Evolutionary conservation across 1,139 yeast genomes (phyloP).

Genomic region (Blastobotrys buckinghamii): DNA sequence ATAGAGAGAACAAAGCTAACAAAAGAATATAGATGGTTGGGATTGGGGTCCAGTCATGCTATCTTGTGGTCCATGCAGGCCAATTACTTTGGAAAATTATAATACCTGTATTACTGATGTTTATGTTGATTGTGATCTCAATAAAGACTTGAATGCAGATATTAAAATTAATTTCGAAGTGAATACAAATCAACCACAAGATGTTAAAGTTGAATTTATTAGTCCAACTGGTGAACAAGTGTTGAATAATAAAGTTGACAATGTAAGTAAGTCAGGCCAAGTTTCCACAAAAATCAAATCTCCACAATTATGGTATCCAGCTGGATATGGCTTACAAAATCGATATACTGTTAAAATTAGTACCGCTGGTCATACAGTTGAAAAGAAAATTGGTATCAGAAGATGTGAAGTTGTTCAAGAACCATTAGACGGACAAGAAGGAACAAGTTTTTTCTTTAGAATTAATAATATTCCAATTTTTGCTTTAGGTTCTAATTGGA

Average conservation of each 20-base stretch:
- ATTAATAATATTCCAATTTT: conserved; percentile 39
- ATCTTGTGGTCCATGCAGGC: conserved; percentile 45
- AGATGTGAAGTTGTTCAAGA: conserved; percentile 39
- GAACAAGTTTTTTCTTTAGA: conserved; percentile 39
- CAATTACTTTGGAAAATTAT: conserved; percentile 35
- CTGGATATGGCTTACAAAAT: conserved; percentile 36
- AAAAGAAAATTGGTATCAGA: conserved; percentile 33
- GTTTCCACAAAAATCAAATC: conserved; percentile 15
- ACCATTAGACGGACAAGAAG: conserved; percentile 31
- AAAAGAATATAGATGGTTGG: conserved; percentile 43
- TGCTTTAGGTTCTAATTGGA: conserved; percentile 43
- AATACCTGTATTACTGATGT: conserved; percentile 21
- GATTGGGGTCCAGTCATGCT: conserved; percentile 51
- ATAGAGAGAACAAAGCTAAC: neutral
- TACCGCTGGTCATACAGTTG: conserved; percentile 13
- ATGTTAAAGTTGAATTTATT: conserved; percentile 15
- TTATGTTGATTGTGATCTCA: conserved; percentile 23
- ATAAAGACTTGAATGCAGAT: conserved; percentile 19
- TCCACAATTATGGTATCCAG: conserved; percentile 42
- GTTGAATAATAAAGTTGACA: neutral
- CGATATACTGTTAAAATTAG: conserved; percentile 30
- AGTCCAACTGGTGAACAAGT: conserved; percentile 16
- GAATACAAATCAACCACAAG: conserved; percentile 7
- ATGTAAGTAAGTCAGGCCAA: neutral
- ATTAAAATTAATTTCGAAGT: conserved; percentile 18